Evolutionary conservation across 2,329 filamentous ascomycete genomes (phyloP), one percentile per base, ranked within the genome.

Genomic region (Onygena corvina): DNA sequence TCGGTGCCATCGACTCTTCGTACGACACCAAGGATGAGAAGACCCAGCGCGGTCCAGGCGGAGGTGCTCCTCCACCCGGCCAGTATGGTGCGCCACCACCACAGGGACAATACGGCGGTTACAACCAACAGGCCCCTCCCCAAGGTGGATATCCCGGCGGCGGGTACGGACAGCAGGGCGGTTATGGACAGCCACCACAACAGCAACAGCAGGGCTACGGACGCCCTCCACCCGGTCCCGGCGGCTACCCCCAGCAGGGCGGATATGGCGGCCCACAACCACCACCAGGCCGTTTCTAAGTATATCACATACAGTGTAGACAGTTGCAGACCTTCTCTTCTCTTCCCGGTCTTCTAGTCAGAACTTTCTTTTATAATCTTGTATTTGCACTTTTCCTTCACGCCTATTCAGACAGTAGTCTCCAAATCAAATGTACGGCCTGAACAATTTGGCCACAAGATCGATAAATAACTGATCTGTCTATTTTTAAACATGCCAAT

Each of bases 21-120:
- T 83, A 83, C 56, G 79, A 83, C 55, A 73, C 71, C 57, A 79
- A 82, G 62, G 79, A 83, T 54, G 80, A 83, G 63, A 77, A 78
- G 62, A 62, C 64, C 4, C 67, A 67, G 53, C 63, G 63, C 20
- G 62, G 63, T 20, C 52, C 62, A 29, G 52, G 53, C 33, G 61
- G 57, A 48, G 53, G n/a, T n/a, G 35, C 14, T 53, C 57, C 57
- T 30, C 53, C 52, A 33, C 55, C 53, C 16, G 58, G 56, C 25
- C 63, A 64, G 35, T 67, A 68, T 49, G 65, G 67, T 38, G 64
- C 60, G 56, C 52, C 48, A 52, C 60, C 50, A 11, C 55, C 48
- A 21, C 54, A 59, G 29, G 56, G 54, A 12, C 58, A 56, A 25
- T 51, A 52, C 14, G 53, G 53, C 27, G 54, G 53, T 11, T 61